Percentiles rank a stretch among this genome's conserved stretches.
Conservation (phyloP, 257 asterid genomes). For the Solanum raphanifolium region DNA sequence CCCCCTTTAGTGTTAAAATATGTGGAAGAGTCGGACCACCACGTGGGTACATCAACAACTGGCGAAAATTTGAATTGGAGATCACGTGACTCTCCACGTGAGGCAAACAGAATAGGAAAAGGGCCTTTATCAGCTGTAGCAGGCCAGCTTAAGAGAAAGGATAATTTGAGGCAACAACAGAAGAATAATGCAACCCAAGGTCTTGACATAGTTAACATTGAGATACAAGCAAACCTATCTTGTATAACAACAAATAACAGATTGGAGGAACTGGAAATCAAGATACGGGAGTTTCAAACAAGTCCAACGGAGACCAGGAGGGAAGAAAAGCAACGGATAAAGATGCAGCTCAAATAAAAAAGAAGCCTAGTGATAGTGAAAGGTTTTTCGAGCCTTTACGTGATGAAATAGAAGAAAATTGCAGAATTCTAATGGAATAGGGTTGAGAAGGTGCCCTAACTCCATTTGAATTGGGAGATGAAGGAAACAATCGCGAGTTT, state of each 20-base stretch:
- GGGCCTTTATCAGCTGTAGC: not conserved
- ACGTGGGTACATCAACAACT: not conserved
- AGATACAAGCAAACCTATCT: not conserved
- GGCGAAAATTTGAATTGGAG: not conserved
- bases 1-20: not conserved
- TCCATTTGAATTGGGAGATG: no score
- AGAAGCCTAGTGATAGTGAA: no score
- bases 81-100: not conserved
- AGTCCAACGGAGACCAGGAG: not conserved
- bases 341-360: not conserved
- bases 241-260: no score
- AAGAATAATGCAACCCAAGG: not conserved
- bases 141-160: not conserved
- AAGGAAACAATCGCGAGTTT: no score
- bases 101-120: not conserved
- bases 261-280: not conserved
- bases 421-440: no score
- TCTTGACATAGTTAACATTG: not conserved
- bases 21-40: not conserved
- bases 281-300: not conserved
- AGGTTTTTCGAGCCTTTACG: no score
- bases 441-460: no score
- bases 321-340: not conserved
- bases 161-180: not conserved
- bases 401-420: no score